Percentiles rank a stretch among this genome's conserved stretches.
Conservation (phyloP, 495 filamentous ascomycete species). For the Lophiotrema nucula region DNA sequence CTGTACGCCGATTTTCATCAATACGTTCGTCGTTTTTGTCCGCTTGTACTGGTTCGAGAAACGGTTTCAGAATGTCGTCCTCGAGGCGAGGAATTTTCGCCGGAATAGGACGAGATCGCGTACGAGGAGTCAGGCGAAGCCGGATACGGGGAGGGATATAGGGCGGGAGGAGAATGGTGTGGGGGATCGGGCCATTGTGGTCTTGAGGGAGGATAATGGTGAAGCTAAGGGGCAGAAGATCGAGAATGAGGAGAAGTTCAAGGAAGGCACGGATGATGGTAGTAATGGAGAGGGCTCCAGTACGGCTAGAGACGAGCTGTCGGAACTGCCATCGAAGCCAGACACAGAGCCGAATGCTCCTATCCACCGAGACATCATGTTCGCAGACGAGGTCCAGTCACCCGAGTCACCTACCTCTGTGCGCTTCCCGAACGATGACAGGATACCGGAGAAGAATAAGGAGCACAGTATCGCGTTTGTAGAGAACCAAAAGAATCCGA, state of each 20-base stretch:
- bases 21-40: constrained; percentile 82
- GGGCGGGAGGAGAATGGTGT: constrained; percentile 65
- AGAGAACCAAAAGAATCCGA: constrained; percentile 74
- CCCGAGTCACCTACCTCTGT: not conserved
- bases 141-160: constrained; percentile 41
- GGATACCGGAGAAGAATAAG: constrained; percentile 54
- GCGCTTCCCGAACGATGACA: constrained; percentile 6
- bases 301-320: constrained; percentile 23
- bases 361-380: constrained; percentile 55
- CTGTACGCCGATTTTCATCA: constrained; percentile 83
- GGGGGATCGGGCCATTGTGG: constrained; percentile 67
- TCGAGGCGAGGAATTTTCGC: constrained; percentile 55
- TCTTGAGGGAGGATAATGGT: constrained; percentile 57
- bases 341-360: not conserved
- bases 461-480: constrained; percentile 85
- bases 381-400: constrained; percentile 57
- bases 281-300: constrained; percentile 35
- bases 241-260: constrained; percentile 27
- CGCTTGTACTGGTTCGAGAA: constrained; percentile 98
- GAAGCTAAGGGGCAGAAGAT: constrained; percentile 50
- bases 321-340: not conserved
- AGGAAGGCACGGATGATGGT: constrained; percentile 1
- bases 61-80: constrained; percentile 77
- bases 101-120: constrained; percentile 57
- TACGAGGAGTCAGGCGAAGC: constrained; percentile 51